phyloP scores from a whole-genome alignment of 495 filamentous ascomycete genomes.

The Xylaria flabelliformis region DNA sequence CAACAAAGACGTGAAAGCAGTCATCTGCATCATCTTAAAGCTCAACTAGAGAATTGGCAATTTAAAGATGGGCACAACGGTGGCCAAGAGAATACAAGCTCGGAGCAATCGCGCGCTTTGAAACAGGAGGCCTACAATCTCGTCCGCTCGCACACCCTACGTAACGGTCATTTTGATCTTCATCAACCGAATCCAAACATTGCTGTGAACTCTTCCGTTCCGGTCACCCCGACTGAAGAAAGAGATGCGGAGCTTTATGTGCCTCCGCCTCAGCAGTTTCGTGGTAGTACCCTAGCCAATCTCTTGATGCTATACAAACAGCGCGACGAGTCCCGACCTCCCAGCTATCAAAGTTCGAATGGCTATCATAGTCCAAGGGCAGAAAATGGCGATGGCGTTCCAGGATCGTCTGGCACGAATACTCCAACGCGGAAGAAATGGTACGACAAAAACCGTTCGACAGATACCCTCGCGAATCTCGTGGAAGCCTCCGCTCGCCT shows the following conservation, averaged over 20 bases:
- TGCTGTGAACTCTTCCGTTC: constrained; percentile 58
- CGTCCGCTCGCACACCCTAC: constrained; percentile 59
- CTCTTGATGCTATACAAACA: constrained; percentile 76
- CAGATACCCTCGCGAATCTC: constrained; percentile 58
- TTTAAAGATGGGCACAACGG: constrained; percentile 35
- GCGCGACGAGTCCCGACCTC: constrained; percentile 36
- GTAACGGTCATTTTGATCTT: constrained; percentile 26
- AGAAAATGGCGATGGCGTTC: constrained; percentile 38
- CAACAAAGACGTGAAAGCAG: constrained; percentile 31
- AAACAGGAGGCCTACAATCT: constrained; percentile 55
- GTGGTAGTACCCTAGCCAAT: constrained; percentile 76
- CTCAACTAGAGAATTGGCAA: constrained; percentile 30
- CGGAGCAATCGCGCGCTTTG: constrained; percentile 37
- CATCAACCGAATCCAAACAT: constrained; percentile 30
- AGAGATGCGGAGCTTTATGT: constrained; percentile 68
- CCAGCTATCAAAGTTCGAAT: constrained; percentile 30
- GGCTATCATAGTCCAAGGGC: constrained; percentile 31
- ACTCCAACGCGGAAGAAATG: constrained; percentile 60
- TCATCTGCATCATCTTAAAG: constrained; percentile 29
- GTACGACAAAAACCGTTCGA: constrained; percentile 61
- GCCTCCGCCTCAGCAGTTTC: constrained; percentile 71
- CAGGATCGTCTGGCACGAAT: constrained; percentile 56
- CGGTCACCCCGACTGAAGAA: constrained; percentile 66
- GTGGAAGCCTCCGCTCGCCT: constrained; percentile 64
- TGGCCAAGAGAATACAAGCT: constrained; percentile 32